Conservation (phyloP, 345 rosid species). For the Crucihimalaya himalaica region DNA sequence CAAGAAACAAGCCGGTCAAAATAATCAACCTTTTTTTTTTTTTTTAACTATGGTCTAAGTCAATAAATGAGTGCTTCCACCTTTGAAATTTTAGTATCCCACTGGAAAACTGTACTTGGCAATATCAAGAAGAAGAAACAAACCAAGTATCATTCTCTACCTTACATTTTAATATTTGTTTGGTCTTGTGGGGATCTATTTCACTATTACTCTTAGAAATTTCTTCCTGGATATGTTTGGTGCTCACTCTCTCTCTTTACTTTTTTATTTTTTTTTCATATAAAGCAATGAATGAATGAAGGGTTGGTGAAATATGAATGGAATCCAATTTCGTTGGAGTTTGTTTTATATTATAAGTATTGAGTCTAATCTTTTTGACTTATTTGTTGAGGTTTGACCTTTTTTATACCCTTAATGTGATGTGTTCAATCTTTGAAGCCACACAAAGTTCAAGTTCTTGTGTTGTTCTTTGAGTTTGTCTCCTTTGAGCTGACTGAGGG, state of each 20-base stretch:
- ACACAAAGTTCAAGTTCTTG: slow-evolving; percentile 1
- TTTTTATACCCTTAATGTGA: slow-evolving; percentile 11
- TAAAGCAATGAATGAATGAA: slow-evolving; percentile 20
- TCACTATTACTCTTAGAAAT: slow-evolving; percentile 4
- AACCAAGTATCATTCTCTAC: neutral
- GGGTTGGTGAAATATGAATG: slow-evolving; percentile 40
- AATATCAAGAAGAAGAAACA: slow-evolving; percentile 6
- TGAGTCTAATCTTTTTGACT: slow-evolving; percentile 21
- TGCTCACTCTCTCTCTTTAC: slow-evolving; percentile 19
- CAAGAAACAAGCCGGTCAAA: slow-evolving; percentile 21
- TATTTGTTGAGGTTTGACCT: slow-evolving; percentile 32
- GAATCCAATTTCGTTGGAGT: slow-evolving; percentile 32
- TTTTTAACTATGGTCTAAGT: slow-evolving; percentile 31
- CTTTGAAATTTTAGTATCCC: slow-evolving; percentile 21
- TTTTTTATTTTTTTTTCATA: neutral
- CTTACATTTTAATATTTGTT: neutral
- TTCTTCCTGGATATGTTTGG: slow-evolving; percentile 28
- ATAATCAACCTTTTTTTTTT: neutral
- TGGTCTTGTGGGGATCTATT: slow-evolving; percentile 27
- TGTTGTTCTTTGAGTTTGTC: slow-evolving; percentile 1
- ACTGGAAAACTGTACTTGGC: slow-evolving; percentile 11
- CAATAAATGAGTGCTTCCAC: slow-evolving; percentile 32
- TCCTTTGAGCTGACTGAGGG: neutral
- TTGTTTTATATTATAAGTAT: slow-evolving; percentile 15
- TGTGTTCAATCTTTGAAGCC: slow-evolving; percentile 13